Base-by-base conservation (phyloP, 495 filamentous ascomycete genomes). In the Hypomontagnella monticulosa region DNA sequence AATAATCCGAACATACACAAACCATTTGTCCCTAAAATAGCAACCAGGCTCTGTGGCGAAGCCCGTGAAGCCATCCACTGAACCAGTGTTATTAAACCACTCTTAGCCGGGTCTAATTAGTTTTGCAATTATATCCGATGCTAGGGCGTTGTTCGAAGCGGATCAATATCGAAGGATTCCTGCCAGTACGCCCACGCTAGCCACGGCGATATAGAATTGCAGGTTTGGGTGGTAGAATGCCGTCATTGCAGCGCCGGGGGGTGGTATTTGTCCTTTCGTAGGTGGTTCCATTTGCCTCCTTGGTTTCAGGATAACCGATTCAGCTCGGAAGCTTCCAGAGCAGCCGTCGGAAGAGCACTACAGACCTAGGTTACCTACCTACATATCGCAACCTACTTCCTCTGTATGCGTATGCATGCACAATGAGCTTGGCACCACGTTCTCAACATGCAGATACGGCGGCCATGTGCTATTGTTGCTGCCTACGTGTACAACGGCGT, bases 1-100 rank as follows among this genome's bases (percentile, higher is more conserved):
- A 49, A 59, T n/a, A 50, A 42, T 42, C 44, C 4, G 20, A 34
- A 36, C 51, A 1, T 10, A 11, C 36, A 40, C 3, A 23, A 18
- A 44, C 7, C 34, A 20, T 9, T 62, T 42, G 42, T 55, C 12
- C 58, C 32, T n/a, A 55, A 54, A 55, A 54, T 62, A 62, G 59
- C 4, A 61, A 34, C 4, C 14, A 4, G 42, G 18, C 2, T 40
- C 27, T 37, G 18, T 27, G 9, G 51, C 54, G 23, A 57, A 57
- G 30, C 42, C 32, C 11, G 11, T 27, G 23, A 27, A 27, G 23
- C 23, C 23, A 27, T 27, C 23, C 3, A 27, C 23, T 27, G 23
- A 6, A 6, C 18, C 43, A 23, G 43, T 47, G 5, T 19, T 44
- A 4, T n/a, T 44, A 44, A 27, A 27, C 23, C 23, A 27, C 23